A percentile compares a stretch with the other conserved stretches of the same genome.
phyloP scores from a whole-genome alignment of 805 yeast species.

The Candida qinlingensis region DNA sequence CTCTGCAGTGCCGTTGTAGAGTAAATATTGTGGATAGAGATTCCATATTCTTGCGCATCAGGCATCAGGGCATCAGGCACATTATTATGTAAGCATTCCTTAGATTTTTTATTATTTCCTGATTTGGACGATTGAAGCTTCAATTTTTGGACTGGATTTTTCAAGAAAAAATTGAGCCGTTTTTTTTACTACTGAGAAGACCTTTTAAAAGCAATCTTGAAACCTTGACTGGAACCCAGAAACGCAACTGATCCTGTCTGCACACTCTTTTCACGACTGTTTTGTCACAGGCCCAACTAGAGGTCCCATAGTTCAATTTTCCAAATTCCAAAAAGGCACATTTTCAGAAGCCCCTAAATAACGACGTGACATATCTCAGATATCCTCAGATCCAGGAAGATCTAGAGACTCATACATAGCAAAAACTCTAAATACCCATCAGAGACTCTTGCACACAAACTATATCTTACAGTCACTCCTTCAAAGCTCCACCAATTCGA shows the following conservation, averaged over 20 bases:
- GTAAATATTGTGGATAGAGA: no score
- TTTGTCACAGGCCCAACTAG: not conserved
- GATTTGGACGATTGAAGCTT: not conserved
- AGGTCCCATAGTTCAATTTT: no score
- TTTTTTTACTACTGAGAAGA: not conserved
- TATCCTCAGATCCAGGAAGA: not conserved
- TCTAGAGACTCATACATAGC: not conserved
- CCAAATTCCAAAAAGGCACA: not conserved
- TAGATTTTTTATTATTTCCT: not conserved
- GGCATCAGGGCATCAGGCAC: no score
- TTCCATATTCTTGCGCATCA: no score
- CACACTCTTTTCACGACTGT: not conserved
- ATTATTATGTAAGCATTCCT: not conserved
- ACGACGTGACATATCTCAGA: not conserved
- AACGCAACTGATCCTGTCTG: not conserved
- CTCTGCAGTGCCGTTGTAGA: no score
- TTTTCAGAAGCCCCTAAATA: not conserved
- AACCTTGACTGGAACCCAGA: no score
- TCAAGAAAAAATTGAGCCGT: not conserved
- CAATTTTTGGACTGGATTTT: no score
- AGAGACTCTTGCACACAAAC: not conserved
- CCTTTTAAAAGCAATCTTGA: not conserved
- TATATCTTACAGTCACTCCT: not conserved
- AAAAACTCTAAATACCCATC: not conserved
- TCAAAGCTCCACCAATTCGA: no score